Evolutionary conservation across 805 yeast species (phyloP), one percentile per base, ranked within the genome.

Genomic region (Sugiyamaella mastotermitis): DNA sequence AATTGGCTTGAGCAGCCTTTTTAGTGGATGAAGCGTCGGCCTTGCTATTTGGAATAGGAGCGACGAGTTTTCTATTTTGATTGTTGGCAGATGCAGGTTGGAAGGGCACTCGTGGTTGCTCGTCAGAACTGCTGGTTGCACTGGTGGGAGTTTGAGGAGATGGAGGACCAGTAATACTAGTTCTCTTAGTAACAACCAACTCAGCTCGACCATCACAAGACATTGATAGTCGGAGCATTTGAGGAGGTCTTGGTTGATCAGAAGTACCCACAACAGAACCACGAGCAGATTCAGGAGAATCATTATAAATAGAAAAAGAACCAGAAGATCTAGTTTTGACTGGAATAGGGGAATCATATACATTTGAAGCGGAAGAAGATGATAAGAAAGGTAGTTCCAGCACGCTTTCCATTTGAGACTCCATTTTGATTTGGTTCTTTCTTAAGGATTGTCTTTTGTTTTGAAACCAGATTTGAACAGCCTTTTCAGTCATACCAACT

Each of bases 381-480:
- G 9, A 11, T 27, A 27, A 31, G 33, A 28, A 38, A 20, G 37
- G 41, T 27, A 37, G 20, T 30, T 30, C 46, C 38, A 37, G 32
- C 33, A 27, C 40, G 19, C 36, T 29, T 19, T 43, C 40, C 28
- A 61, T 54, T 9, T 68, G 58, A 25, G 88, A 28, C 26, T 40
- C 43, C 30, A 14, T 19, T 21, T 35, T 34, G 14, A 40, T 18
- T 30, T 35, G 38, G 26, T 32, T 43, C 23, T 37, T 38, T n/a
- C 45, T 33, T 16, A 24, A 29, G 13, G 47, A 44, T 35, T 45
- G 49, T 13, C 98, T 76, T 60, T 79, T 83, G 62, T 92, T 92
- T 64, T 92, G 98, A 65, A 92, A 92, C 98, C 98, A 92, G 46
- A 90, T 86, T 65, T 92, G 98, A 24, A 92, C 95, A 1, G 97